phyloP scores from a whole-genome alignment of 2,329 filamentous ascomycete species.

The Akanthomyces muscarius region DNA sequence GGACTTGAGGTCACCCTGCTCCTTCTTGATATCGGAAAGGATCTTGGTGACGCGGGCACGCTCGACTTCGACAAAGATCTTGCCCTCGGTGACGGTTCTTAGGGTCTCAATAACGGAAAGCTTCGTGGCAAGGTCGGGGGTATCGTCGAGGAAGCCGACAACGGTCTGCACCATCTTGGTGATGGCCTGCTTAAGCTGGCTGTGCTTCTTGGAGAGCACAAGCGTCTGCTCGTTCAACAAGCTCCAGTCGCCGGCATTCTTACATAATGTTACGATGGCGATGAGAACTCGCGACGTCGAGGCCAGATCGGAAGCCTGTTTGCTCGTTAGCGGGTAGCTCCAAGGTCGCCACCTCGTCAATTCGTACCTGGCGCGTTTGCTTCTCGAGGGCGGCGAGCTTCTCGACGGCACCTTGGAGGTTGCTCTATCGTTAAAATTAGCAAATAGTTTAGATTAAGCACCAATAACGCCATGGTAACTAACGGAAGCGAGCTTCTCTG shows the following conservation, averaged over 20 bases:
- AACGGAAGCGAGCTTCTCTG: conserved; percentile 85
- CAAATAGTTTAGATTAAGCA: conserved; percentile 17
- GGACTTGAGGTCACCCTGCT: conserved; percentile 84
- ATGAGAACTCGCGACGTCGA: conserved; percentile 88
- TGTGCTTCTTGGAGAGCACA: conserved; percentile 97
- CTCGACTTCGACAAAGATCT: conserved; percentile 99
- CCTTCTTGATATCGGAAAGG: conserved; percentile 94
- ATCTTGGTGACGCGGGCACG: conserved; percentile 92
- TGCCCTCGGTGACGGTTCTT: conserved; percentile 95
- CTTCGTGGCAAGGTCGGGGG: conserved; percentile 82
- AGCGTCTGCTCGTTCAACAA: conserved; percentile 95
- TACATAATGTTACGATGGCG: conserved; percentile 89
- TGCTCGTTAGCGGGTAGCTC: conserved; percentile 24
- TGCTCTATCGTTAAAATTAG: conserved; percentile 46
- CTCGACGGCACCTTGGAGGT: conserved; percentile 84
- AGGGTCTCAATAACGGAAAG: conserved; percentile 91
- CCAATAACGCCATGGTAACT: conserved; percentile 32
- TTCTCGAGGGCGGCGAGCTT: conserved; percentile 92
- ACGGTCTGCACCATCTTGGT: conserved; percentile 99
- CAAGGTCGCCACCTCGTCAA: conserved; percentile 1
- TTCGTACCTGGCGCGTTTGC: conserved; percentile 86
- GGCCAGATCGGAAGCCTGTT: conserved; percentile 85
- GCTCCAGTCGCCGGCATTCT: conserved; percentile 87
- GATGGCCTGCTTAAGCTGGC: conserved; percentile 97
- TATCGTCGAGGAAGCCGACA: conserved; percentile 85